Evolutionary conservation across 164 flowering plant species (phyloP), one percentile per base, ranked within the genome.

Genomic region (Nymphaea colorata): DNA sequence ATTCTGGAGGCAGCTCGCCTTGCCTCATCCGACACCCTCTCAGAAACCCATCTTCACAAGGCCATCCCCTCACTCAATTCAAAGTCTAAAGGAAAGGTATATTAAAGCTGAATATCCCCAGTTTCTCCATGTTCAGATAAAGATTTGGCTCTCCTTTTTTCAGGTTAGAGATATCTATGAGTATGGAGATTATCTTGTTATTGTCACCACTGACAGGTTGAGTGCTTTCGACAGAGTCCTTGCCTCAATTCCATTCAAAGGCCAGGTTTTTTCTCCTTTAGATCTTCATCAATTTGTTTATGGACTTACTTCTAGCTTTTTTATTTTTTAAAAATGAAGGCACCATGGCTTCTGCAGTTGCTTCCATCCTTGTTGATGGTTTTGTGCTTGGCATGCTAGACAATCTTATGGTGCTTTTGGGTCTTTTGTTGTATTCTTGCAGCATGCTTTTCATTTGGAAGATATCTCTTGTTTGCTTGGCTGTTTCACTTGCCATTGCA

Each of bases 211-310:
- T 0, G 98, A 92, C 72, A 70, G 98, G n/a, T 96, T 86, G 68
- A 88, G 99, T 72, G 98, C 99, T 12, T 95, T 95, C 45, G 96
- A 95, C 71, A 76, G 98, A 70, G 74, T 90, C 80, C 89, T 92
- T n/a, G 99, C 99, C 67, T 85, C 90, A 7, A 89, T 95, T 77
- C 97, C 99, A 55, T 95, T 86, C 79, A 94, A 94, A 78, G 96
- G 96, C 74, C 96, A 88, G 93, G 98, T 91, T 42, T 43, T 67
- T 64, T 62, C 44, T 17, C 60, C 36, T 25, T 1, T 25, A 42
- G 25, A 8, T n/a, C 18, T n/a, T 43, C 10, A 7, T 36, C 3
- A 3, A 43, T 65, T 42, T 15, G 16, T 65, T 51, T 17, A 36
- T 66, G 41, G 36, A 25, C 36, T 25, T 25, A 25, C 0, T 25